phyloP scores from a whole-genome alignment of 139 green algal genomes.

The Asterochloris erici region DNA sequence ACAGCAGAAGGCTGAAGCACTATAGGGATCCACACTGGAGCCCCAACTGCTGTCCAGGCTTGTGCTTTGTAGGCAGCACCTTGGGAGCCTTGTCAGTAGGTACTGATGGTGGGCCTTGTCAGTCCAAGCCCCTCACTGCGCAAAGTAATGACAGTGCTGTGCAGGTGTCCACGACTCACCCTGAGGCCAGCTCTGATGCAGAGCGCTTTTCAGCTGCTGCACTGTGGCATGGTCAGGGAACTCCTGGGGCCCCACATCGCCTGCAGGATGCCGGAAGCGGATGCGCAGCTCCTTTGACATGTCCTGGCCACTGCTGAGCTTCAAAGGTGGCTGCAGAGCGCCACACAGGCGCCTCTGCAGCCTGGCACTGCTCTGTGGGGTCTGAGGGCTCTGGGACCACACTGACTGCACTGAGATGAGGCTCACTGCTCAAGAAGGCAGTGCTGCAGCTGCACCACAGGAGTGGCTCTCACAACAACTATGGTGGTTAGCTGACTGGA shows the following conservation, averaged over 20 bases:
- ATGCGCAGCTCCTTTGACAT: slow-evolving; percentile 32
- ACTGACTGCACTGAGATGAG: too few relatives aligned
- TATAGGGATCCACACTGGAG: background rate
- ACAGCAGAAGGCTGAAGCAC: too few relatives aligned
- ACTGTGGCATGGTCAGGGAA: slow-evolving; percentile 27
- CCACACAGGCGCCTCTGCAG: background rate
- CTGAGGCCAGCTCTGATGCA: slow-evolving; percentile 4
- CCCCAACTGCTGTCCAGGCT: background rate
- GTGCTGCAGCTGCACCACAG: too few relatives aligned
- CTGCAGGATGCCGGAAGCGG: slow-evolving; percentile 27
- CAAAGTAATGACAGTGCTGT: background rate
- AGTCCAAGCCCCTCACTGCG: background rate
- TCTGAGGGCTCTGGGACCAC: background rate
- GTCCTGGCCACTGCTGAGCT: background rate
- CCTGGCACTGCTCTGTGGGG: background rate
- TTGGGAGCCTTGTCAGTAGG: slow-evolving; percentile 1
- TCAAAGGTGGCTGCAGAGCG: background rate
- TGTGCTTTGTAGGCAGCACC: background rate
- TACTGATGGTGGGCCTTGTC: slow-evolving; percentile 1
- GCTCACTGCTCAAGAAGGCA: too few relatives aligned
- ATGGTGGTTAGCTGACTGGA: too few relatives aligned
- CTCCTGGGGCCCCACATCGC: slow-evolving; percentile 41
- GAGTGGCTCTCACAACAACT: too few relatives aligned
- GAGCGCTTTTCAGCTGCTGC: slow-evolving; percentile 18
- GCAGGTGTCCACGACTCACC: background rate